Evolutionary conservation across 352 stramenopile species (phyloP), one percentile per base, ranked within the genome.

Genomic region (Pythium coloratum): DNA sequence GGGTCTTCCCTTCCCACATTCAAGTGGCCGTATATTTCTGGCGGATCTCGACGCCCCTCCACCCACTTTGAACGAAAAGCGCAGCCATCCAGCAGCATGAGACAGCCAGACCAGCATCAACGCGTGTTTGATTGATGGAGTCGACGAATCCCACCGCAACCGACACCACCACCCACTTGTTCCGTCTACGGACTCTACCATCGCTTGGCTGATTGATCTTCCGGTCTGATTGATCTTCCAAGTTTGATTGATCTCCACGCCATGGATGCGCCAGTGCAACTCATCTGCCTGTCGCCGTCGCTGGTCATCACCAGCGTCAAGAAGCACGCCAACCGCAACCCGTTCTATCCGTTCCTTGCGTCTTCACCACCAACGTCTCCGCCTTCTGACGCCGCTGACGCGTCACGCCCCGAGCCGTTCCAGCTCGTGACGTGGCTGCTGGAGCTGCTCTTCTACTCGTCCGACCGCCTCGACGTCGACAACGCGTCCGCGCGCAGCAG

Each of bases 291-390:
- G 53, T 50, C 64, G 38, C 60, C 77, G 62, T 76, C 81, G 72
- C 72, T 89, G 6, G 78, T 88, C 30, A 83, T 89, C 76, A 75
- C 81, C 12, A 86, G 78, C 65, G 67, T 82, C 32, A 73, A 78
- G 47, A 78, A 83, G 62, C 57, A 49, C 49, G 55, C 58, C 33
- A 71, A 69, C 56, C 49, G 64, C 55, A 74, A 69, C 46, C 70
- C 64, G 20, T 75, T 68, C 59, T 67, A 66, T 28, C 67, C 59
- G 40, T 75, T 73, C 49, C 58, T 78, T 33, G 51, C 65, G 20
- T 54, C 20, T 4, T n/a, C 30, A 2, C 3, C 54, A 6, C 32
- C 30, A 10, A 7, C 58, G 6, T 6, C 54, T 7, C 20, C 30
- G 9, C 3, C 58, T 13, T 10, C n/a, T 10, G 54, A 18, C 28